Conservation (phyloP, 106 monocot species). For the Acanthochlamys bracteata region DNA sequence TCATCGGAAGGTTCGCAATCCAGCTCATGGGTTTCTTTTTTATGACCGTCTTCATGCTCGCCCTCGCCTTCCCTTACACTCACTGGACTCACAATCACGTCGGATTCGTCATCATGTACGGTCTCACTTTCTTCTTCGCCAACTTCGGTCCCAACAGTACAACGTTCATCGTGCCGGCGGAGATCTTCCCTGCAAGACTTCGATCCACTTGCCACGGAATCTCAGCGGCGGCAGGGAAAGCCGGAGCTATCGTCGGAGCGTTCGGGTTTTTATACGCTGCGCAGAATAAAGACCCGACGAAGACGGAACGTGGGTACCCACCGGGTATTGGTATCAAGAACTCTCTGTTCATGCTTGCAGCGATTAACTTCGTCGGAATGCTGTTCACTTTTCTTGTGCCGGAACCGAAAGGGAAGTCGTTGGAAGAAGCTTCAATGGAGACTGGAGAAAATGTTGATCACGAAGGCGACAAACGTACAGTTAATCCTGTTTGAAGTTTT, state of each 20-base stretch:
- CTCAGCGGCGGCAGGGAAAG: slow-evolving; percentile 48
- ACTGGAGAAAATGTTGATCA: background rate
- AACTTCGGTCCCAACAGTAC: slow-evolving; percentile 71
- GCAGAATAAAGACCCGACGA: slow-evolving; percentile 16
- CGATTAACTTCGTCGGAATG: slow-evolving; percentile 4
- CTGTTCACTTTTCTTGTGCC: background rate
- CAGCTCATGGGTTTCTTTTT: slow-evolving; percentile 24
- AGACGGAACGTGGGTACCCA: slow-evolving; percentile 1
- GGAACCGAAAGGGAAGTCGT: slow-evolving; percentile 6
- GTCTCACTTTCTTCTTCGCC: slow-evolving; percentile 55
- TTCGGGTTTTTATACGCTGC: background rate
- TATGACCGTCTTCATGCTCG: slow-evolving; percentile 39
- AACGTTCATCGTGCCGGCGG: slow-evolving; percentile 64
- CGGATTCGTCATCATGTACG: slow-evolving; percentile 32
- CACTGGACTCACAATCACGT: slow-evolving; percentile 31
- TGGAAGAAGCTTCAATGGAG: background rate
- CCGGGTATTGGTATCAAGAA: slow-evolving; percentile 5
- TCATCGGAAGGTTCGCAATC: slow-evolving; percentile 26
- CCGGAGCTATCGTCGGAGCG: slow-evolving; percentile 27
- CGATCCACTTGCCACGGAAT: slow-evolving; percentile 64
- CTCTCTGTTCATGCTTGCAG: background rate
- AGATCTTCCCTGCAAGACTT: slow-evolving; percentile 57
- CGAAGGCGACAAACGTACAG: too few relatives aligned
- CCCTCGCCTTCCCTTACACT: slow-evolving; percentile 24
- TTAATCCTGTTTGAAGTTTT: too few relatives aligned